phyloP scores from a whole-genome alignment of 2,329 filamentous ascomycete species.

The Fusarium solani-melongenae region DNA sequence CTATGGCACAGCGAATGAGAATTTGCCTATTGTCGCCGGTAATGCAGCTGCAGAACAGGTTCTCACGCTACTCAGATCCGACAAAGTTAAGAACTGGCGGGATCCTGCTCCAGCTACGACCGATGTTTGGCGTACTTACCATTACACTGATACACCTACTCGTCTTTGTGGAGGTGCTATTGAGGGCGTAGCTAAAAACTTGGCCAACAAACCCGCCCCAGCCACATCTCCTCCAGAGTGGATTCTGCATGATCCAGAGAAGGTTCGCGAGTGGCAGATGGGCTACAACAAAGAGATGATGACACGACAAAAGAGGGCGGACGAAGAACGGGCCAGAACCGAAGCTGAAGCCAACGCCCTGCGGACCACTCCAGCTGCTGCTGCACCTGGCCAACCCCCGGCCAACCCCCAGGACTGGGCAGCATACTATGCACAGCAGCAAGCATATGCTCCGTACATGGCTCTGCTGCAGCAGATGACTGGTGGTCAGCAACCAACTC shows the following conservation, averaged over 20 bases:
- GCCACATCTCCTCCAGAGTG: conserved; percentile 64
- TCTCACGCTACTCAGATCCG: conserved; percentile 57
- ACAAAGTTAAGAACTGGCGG: conserved; percentile 56
- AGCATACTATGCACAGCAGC: conserved; percentile 55
- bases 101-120: conserved; percentile 54
- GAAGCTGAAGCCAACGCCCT: conserved; percentile 48
- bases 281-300: conserved; percentile 57
- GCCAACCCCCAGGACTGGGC: conserved; percentile 50
- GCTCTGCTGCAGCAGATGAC: conserved; percentile 55
- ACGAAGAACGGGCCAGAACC: conserved; percentile 51
- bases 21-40: conserved; percentile 46
- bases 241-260: conserved; percentile 59
- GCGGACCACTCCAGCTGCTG: conserved; percentile 34
- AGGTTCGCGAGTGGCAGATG: conserved; percentile 64
- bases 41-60: conserved; percentile 55
- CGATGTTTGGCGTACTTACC: conserved; percentile 44
- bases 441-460: conserved; percentile 56
- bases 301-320: conserved; percentile 52
- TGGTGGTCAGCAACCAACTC: conserved; percentile 45
- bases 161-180: conserved; percentile 57
- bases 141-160: conserved; percentile 57
- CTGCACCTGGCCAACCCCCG: conserved; percentile 36
- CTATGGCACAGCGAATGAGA: conserved; percentile 28
- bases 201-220: conserved; percentile 61
- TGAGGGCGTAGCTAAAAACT: conserved; percentile 54